These are phyloP conservation scores for Lolium perenne DNA, from an alignment of 176 grass and related monocot species.

Conservation along the genomic window DNA sequence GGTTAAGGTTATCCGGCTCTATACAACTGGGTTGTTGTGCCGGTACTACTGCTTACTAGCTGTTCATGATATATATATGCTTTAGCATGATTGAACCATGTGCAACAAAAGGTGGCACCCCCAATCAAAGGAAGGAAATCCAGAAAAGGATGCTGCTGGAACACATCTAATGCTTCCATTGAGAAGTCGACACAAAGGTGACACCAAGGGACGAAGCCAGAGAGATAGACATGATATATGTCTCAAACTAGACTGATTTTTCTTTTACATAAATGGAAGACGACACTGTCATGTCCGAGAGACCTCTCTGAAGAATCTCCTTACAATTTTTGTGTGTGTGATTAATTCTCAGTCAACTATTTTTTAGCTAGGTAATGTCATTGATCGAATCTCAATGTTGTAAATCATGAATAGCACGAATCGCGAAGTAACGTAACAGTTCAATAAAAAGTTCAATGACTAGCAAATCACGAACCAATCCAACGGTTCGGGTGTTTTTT, in stretches of 20 bases:
- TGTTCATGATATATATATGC: neutral
- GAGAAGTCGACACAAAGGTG: constrained; percentile 5
- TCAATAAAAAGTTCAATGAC: too few relatives aligned
- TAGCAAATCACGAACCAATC: too few relatives aligned
- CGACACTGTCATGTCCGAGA: neutral
- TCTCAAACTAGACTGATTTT: neutral
- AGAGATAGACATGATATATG: neutral
- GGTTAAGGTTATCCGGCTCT: neutral
- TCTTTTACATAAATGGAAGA: neutral
- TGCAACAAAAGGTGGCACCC: neutral
- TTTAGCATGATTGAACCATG: constrained; percentile 40
- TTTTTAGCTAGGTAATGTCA: too few relatives aligned
- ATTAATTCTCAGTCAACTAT: too few relatives aligned
- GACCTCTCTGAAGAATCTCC: neutral
- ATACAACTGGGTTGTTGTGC: neutral
- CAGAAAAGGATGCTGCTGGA: constrained; percentile 1
- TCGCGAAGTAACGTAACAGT: too few relatives aligned
- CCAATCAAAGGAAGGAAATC: neutral
- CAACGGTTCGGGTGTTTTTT: too few relatives aligned
- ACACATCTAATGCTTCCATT: neutral
- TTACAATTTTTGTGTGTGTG: neutral
- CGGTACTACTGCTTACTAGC: constrained; percentile 7
- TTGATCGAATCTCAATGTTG: too few relatives aligned
- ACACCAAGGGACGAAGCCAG: neutral
- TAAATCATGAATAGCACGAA: too few relatives aligned